Conservation (phyloP, 345 rosid species). For the Gynandropsis gynandra region DNA sequence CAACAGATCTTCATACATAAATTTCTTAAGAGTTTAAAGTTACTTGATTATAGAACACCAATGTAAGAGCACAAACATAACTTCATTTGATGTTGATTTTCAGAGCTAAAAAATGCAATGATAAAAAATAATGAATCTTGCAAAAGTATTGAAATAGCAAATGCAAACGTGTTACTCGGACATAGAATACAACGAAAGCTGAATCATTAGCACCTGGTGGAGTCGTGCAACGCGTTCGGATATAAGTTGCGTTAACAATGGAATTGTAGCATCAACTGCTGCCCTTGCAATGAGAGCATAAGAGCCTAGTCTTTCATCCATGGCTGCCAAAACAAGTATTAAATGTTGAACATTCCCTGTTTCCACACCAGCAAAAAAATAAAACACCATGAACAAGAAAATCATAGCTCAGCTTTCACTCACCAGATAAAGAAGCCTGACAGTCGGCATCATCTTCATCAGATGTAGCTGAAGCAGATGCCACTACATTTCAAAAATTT, state of each 20-base stretch:
- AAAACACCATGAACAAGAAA: slow-evolving; percentile 14
- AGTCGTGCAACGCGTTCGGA: slow-evolving; percentile 63
- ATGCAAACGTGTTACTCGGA: slow-evolving; percentile 8
- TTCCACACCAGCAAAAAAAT: slow-evolving; percentile 16
- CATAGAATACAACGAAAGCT: slow-evolving; percentile 12
- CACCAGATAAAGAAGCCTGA: slow-evolving; percentile 88
- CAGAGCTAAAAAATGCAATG: slow-evolving; percentile 14
- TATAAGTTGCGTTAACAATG: slow-evolving; percentile 57
- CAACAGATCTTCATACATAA: too few relatives aligned
- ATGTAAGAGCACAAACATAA: too few relatives aligned
- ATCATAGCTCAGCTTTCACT: slow-evolving; percentile 16
- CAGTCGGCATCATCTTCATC: slow-evolving; percentile 55
- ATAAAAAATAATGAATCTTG: neutral
- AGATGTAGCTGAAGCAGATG: slow-evolving; percentile 59
- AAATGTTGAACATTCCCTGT: slow-evolving; percentile 13
- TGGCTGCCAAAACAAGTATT: slow-evolving; percentile 52
- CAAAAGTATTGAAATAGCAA: neutral
- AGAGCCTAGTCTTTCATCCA: slow-evolving; percentile 92
- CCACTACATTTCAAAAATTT: slow-evolving; percentile 35
- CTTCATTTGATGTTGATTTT: slow-evolving; percentile 3
- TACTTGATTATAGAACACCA: too few relatives aligned
- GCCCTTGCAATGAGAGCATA: slow-evolving; percentile 98
- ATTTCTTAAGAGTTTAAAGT: too few relatives aligned
- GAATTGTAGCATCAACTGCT: slow-evolving; percentile 72
- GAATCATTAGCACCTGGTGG: slow-evolving; percentile 63